phyloP scores from a whole-genome alignment of 2,329 filamentous ascomycete species.

The Ophiosphaerella herpotricha region DNA sequence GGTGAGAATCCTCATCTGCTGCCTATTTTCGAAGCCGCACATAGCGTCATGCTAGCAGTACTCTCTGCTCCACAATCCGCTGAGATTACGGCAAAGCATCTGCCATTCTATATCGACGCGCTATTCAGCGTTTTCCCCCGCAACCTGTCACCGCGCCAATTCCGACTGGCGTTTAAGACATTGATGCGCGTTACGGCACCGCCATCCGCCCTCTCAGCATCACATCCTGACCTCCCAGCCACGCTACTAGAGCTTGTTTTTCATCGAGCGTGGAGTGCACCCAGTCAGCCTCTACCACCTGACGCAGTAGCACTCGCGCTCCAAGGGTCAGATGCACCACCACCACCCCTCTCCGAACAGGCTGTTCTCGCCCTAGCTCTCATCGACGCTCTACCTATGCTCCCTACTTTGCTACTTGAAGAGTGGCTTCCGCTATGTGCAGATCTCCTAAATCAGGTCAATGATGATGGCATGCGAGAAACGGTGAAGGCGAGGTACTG shows the following conservation, averaged over 20 bases:
- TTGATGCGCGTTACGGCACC: slow-evolving; percentile 81
- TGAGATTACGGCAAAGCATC: slow-evolving; percentile 68
- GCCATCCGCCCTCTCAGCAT: slow-evolving; percentile 73
- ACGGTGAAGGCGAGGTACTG: slow-evolving; percentile 74
- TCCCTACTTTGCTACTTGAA: slow-evolving; percentile 71
- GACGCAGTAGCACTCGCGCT: slow-evolving; percentile 48
- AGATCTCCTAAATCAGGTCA: slow-evolving; percentile 67
- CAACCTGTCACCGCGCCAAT: slow-evolving; percentile 81
- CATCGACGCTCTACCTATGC: slow-evolving; percentile 76
- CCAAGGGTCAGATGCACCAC: slow-evolving; percentile 39
- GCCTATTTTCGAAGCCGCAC: slow-evolving; percentile 84
- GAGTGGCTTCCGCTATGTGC: slow-evolving; percentile 81
- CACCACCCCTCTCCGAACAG: slow-evolving; percentile 70
- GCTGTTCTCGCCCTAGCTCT: slow-evolving; percentile 76
- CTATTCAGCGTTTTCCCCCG: slow-evolving; percentile 79
- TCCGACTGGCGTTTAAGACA: slow-evolving; percentile 85
- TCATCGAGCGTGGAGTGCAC: slow-evolving; percentile 64
- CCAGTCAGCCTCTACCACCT: slow-evolving; percentile 49
- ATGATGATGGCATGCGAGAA: slow-evolving; percentile 65
- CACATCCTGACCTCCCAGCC: slow-evolving; percentile 78
- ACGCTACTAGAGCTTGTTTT: slow-evolving; percentile 78
- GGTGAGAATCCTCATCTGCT: slow-evolving; percentile 61
- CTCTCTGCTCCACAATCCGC: slow-evolving; percentile 81
- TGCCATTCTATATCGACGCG: slow-evolving; percentile 82
- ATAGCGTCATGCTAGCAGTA: slow-evolving; percentile 79